Percentiles rank a stretch among this genome's conserved stretches.
Conservation (phyloP, 441 rosid genomes). For the Metrosideros polymorpha region DNA sequence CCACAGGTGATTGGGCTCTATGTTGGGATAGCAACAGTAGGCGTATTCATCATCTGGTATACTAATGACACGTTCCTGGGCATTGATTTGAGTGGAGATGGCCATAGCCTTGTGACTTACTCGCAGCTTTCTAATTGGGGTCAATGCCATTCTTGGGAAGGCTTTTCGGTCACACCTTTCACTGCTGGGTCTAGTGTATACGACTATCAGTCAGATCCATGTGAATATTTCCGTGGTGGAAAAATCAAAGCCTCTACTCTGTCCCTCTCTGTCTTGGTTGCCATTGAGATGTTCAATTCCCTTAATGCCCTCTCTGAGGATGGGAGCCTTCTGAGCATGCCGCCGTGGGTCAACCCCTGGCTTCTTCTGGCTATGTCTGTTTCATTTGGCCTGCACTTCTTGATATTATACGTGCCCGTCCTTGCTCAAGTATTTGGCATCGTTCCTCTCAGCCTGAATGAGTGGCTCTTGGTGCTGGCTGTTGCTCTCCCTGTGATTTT, state of each 20-base stretch:
- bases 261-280: constrained; percentile 84
- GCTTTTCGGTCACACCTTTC: constrained; percentile 55
- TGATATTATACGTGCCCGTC: constrained; percentile 83
- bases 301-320: constrained; percentile 93
- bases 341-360: constrained; percentile 95
- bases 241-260: constrained; percentile 89
- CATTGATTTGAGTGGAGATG: constrained; percentile 77
- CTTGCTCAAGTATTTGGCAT: constrained; percentile 73
- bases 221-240: constrained; percentile 72
- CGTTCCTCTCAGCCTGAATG: constrained; percentile 76
- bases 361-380: constrained; percentile 76
- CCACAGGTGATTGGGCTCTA: constrained; percentile 79
- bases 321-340: constrained; percentile 70
- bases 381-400: constrained; percentile 77
- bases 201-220: constrained; percentile 46
- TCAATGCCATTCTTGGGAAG: constrained; percentile 62
- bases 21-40: constrained; percentile 89
- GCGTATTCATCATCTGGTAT: constrained; percentile 91
- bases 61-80: constrained; percentile 62
- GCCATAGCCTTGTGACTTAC: constrained; percentile 74
- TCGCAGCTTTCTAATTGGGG: constrained; percentile 82
- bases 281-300: constrained; percentile 98
- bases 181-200: constrained; percentile 62
- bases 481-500: constrained; percentile 75
- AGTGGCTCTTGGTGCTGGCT: constrained; percentile 77